phyloP scores from a whole-genome alignment of 2,329 filamentous ascomycete species.

The Sporothrix curviconia region DNA sequence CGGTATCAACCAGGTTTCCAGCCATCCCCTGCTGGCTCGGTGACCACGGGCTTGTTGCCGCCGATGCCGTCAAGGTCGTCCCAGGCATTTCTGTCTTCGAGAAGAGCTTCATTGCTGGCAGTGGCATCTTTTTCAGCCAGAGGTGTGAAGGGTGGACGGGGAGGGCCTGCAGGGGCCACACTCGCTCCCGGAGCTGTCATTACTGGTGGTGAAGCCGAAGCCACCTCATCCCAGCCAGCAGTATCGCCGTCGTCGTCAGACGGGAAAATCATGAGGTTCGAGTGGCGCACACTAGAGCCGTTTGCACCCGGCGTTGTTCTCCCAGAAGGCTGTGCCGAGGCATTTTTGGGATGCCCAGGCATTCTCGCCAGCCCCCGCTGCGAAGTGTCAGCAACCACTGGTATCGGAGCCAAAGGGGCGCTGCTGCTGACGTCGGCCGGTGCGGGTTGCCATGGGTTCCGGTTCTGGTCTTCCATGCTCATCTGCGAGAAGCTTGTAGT shows the following conservation, averaged over 20 bases:
- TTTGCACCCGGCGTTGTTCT: slow-evolving; percentile 27
- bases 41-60: slow-evolving; percentile 9
- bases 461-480: slow-evolving; percentile 35
- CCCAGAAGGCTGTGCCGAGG: slow-evolving; percentile 23
- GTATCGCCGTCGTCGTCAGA: slow-evolving; percentile 33
- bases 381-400: slow-evolving; percentile 22
- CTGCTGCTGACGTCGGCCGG: slow-evolving; percentile 26
- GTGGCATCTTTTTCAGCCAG: not conserved
- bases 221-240: slow-evolving; percentile 36
- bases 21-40: slow-evolving; percentile 31
- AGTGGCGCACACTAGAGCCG: slow-evolving; percentile 17
- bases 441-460: slow-evolving; percentile 41
- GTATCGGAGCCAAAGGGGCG: slow-evolving; percentile 23
- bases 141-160: slow-evolving; percentile 14
- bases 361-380: slow-evolving; percentile 28
- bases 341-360: slow-evolving; percentile 30
- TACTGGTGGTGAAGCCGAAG: too few relatives aligned
- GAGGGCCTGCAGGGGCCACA: slow-evolving; percentile 21
- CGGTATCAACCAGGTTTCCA: slow-evolving; percentile 48
- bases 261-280: slow-evolving; percentile 24
- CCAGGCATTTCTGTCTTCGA: slow-evolving; percentile 44
- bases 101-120: slow-evolving; percentile 25
- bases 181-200: slow-evolving; percentile 17
- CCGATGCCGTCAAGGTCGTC: slow-evolving; percentile 35
- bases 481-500: slow-evolving; percentile 37